Evolutionary conservation across 2,329 filamentous ascomycete genomes (phyloP), one percentile per base, ranked within the genome.

Genomic region (Colletotrichum paranaense): DNA sequence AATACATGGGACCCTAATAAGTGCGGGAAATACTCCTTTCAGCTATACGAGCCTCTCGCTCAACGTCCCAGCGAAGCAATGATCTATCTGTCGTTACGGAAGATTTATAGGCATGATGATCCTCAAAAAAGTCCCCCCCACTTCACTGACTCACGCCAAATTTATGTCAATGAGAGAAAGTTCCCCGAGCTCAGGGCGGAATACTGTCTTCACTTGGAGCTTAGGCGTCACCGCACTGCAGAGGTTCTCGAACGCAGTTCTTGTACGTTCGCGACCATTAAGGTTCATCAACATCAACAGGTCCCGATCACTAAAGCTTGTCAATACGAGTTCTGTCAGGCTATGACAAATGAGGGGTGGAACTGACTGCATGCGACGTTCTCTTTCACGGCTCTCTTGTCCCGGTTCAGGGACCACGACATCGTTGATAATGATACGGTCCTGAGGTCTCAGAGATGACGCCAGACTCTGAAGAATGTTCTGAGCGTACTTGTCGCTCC

Each of bases 401-500:
- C 66, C 66, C 0, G 66, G 66, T 3, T 63, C 66, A 3, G 66
- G 66, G 8, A 68, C 66, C 16, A 68, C 58, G 7, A 68, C 66
- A 6, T 68, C 66, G 30, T 68, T 68, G 3, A 68, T 35, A 4
- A 68, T 63, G 5, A 68, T 68, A 0, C 66, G 66, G 11, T 68
- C 66, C 11, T 68, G 32, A 3, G 24, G 66, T 5, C 58, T 24
- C 46, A 68, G 4, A 12, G 58, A 35, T 3, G 58, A 55, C 5
- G 66, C 66, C 1, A 68, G 30, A 11, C 32, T 26, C 22, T 68
- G 66, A 9, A 83, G 75, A 24, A 87, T 86, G n/a, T 74, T 71
- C 1, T 76, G 68, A 0, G 80, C 77, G 14, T 84, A 78, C 2
- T 79, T 79, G 30, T 88, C 84, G 0, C 84, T 80, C 86, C 86